A percentile compares a stretch with the other conserved stretches of the same genome.
These are phyloP conservation scores for Cladophialophora immunda DNA, from an alignment of 2,329 filamentous ascomycete species.

Conservation along the genomic window DNA sequence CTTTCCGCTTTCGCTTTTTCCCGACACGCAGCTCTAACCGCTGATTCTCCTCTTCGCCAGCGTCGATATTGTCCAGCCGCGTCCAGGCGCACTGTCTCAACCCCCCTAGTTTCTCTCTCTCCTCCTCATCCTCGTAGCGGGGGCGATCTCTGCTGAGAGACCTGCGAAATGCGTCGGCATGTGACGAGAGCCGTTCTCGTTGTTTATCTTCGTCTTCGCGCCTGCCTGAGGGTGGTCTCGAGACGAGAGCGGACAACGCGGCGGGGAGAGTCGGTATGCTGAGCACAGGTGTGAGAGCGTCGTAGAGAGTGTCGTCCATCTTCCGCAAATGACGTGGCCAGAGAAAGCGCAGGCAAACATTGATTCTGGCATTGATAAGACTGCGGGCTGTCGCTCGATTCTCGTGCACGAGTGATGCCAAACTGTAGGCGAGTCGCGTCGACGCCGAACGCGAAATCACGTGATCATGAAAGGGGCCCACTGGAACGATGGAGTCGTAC, in stretches of 20 bases:
- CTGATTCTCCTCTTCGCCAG: constrained; percentile 2
- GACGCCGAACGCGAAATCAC: neutral
- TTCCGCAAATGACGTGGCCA: neutral
- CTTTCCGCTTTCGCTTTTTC: constrained; percentile 22
- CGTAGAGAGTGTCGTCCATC: constrained; percentile 36
- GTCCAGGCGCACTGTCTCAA: constrained; percentile 33
- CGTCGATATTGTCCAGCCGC: constrained; percentile 8
- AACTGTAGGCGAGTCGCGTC: neutral
- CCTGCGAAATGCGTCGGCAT: constrained; percentile 25
- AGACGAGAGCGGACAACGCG: constrained; percentile 17
- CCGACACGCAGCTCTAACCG: constrained; percentile 1
- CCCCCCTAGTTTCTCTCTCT: constrained; percentile 32
- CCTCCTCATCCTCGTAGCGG: constrained; percentile 34
- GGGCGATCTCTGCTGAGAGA: constrained; percentile 25
- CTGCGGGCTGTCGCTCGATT: neutral
- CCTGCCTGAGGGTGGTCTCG: constrained; percentile 15
- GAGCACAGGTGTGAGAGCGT: constrained; percentile 32
- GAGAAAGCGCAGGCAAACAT: neutral
- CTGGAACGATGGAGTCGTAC: too few species aligned
- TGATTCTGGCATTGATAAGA: neutral
- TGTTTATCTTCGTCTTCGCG: constrained; percentile 5
- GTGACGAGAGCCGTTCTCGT: constrained; percentile 22
- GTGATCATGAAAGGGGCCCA: neutral
- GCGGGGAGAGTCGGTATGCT: constrained; percentile 20
- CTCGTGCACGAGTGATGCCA: neutral